Base-by-base conservation (phyloP, 2,329 filamentous ascomycete genomes). In the Thelonectria blattea region DNA sequence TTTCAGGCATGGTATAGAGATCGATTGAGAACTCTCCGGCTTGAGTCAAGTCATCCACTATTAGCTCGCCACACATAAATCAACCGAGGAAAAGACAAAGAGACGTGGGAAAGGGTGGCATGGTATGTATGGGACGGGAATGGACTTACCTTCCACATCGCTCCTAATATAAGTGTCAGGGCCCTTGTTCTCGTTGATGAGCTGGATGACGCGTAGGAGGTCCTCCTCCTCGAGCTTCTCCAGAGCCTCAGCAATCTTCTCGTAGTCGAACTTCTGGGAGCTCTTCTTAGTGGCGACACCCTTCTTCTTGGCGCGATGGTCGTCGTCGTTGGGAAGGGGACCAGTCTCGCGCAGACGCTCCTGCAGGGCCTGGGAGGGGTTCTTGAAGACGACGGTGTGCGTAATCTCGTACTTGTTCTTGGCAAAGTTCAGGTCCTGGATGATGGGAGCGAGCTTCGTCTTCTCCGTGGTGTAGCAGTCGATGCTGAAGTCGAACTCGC, bases 1-100 rank as follows among this genome's bases (percentile, higher is more conserved):
- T 79, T 67, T 98, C 95, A 1, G 95, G 93, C 65, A 99, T 87
- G n/a, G 95, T 98, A 80, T 97, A 98, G 60, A 99, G 85, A 73
- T 99, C 95, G 69, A 99, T 94, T 62, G 97, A 95, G 80, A 99
- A 99, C 79, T 99, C 95, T 72, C 95, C 95, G 73, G 93, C 93
- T 84, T 76, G 69, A 72, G 63, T 65, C 57, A 76, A 73, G 70
- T 77, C 67, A 71, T 73, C 55, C 63, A 70, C 68, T 74, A 71
- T 77, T 72, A 76, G 75, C 72, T 63, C 63, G 58, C 60, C 65
- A 68, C 68, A 70, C 62, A 67, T 58, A 64, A 58, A 73, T 73
- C 72, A 75, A 75, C 67, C 69, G 61, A 67, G 52, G 64, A 67
- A n/a, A 61, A 55, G 62, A 48, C 65, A 63, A 63, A 60, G 24